Conservation (phyloP, 805 yeast genomes). For the Pichia phayaonensis region DNA sequence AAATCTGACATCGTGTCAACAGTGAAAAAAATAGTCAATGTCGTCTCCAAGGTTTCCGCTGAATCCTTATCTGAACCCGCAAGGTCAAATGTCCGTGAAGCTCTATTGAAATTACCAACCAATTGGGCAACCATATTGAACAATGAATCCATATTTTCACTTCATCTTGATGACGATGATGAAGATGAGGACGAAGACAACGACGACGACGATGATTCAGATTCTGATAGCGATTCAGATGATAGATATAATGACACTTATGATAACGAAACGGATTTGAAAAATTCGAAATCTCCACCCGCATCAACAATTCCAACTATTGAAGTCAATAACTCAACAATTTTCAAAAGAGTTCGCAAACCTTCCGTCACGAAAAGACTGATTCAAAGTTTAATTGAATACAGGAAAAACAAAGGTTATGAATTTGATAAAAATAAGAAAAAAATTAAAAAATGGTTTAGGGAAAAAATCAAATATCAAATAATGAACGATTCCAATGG, state of each 20-base stretch:
- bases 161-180: conserved; percentile 13
- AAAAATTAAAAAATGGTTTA: conserved; percentile 21
- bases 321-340: conserved; percentile 5
- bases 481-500: conserved; percentile 45
- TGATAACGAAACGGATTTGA: conserved; percentile 14
- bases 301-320: conserved; percentile 5
- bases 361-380: conserved; percentile 22
- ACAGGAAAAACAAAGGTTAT: conserved; percentile 13
- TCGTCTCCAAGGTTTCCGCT: conserved; percentile 81
- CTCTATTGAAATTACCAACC: conserved; percentile 65
- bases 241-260: conserved; percentile 12
- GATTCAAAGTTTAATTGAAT: conserved; percentile 23
- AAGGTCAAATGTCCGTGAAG: conserved; percentile 71
- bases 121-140: conserved; percentile 46
- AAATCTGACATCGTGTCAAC: conserved; percentile 83
- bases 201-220: conserved; percentile 3
- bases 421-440: conserved; percentile 9
- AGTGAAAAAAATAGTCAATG: conserved; percentile 77
- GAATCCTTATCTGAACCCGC: conserved; percentile 70
- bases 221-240: conserved; percentile 16
- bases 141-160: conserved; percentile 9
- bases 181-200: conserved; percentile 9
- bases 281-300: background rate
- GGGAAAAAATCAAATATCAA: conserved; percentile 22
- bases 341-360: conserved; percentile 10